Evolutionary conservation across 1,139 yeast species (phyloP).

Genomic region (Candida dubliniensis): DNA sequence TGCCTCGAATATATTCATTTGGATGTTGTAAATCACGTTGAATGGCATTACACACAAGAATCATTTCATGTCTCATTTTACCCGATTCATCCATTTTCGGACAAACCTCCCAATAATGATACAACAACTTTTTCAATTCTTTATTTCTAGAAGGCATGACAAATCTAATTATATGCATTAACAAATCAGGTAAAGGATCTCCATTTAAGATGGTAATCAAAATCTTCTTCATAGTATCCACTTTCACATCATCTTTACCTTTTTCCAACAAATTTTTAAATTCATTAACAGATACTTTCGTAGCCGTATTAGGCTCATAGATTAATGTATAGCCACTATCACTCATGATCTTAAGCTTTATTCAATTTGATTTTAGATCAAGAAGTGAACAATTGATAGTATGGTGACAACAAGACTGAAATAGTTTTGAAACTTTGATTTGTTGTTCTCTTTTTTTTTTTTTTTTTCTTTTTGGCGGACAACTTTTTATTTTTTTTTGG

Average conservation of each 20-base stretch:
- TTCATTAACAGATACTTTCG: constrained; percentile 72
- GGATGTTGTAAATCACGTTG: constrained; percentile 98
- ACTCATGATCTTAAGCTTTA: constrained; percentile 28
- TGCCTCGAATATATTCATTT: constrained; percentile 94
- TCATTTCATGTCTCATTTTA: constrained; percentile 96
- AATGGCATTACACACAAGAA: constrained; percentile 95
- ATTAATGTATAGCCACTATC: constrained; percentile 70
- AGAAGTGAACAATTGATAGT: neutral
- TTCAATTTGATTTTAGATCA: constrained; percentile 2
- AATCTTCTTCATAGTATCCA: constrained; percentile 87
- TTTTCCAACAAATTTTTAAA: constrained; percentile 81
- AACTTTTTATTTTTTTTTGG: neutral
- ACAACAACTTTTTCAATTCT: constrained; percentile 85
- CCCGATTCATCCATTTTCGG: constrained; percentile 89
- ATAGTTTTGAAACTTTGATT: neutral
- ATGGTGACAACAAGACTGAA: neutral
- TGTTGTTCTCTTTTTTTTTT: neutral
- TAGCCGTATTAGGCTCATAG: constrained; percentile 71
- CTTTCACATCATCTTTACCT: constrained; percentile 84
- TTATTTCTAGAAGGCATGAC: constrained; percentile 95
- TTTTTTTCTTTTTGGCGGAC: neutral
- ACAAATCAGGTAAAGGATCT: constrained; percentile 88
- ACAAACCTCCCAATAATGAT: constrained; percentile 98
- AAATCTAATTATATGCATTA: constrained; percentile 96
- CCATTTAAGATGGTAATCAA: constrained; percentile 88